Base-by-base conservation (phyloP, 805 yeast species). In the Yarrowia yakushimensis region DNA sequence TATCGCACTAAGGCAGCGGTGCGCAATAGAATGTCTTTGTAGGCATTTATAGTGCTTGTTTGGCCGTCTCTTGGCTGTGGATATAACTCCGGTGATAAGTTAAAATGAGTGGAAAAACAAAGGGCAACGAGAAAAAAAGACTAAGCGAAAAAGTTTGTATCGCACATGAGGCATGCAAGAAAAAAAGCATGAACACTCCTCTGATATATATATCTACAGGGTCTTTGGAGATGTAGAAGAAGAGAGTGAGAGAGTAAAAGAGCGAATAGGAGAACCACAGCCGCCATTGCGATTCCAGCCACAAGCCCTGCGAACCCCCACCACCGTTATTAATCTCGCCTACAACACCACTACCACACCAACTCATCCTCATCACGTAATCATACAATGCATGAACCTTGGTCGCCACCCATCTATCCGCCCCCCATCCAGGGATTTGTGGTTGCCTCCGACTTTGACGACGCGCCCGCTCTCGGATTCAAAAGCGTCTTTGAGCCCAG, bases 341-440 rank as follows among this genome's bases (percentile, higher is more conserved):
- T 9, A 27, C 8, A 27, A 2, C 6, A 27, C 30, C 8, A 3
- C 30, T 11, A 27, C 11, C 33, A 30, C 11, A 30, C 34, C 8
- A 10, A 28, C 34, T 28, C 36, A 31, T 22, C 18, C 54, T 6
- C 54, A 18, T 12, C 55, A 30, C 34, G 13, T 25, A 42, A 43
- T 28, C 34, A 42, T 34, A 48, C 39, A 20, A 48, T 48, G 55
- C 55, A 48, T 48, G 55, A 48, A 48, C 55, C 55, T 48, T 48
- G 55, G 55, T 48, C 55, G 55, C 55, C 55, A 48, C 55, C 55
- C 39, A 48, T 33, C 15, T 48, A 48, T 23, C 39, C 37, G 20
- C 31, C 39, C 5, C 55, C 55, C 27, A 31, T 48, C 55, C 55
- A 48, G 20, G 55, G 55, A 20, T 31, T 48, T 33, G 37, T 33